Evolutionary conservation across 176 grass and related monocot species (phyloP).

Genomic region (Lolium multiflorum): DNA sequence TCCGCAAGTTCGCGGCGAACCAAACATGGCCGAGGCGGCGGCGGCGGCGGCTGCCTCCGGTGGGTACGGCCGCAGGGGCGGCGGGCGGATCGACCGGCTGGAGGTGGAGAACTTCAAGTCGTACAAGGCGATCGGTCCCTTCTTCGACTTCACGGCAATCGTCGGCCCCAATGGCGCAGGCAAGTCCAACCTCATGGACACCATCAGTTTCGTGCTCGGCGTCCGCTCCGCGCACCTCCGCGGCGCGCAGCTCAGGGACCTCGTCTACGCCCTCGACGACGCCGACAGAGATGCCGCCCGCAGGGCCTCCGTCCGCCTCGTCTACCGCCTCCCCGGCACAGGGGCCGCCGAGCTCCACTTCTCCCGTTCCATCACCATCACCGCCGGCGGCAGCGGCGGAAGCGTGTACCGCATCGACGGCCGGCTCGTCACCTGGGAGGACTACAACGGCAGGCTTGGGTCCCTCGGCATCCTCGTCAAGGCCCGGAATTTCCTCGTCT

Average conservation of each 20-base stretch:
- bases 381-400: constrained; percentile 47
- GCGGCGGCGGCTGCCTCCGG: constrained; percentile 9
- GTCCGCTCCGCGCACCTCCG: constrained; percentile 86
- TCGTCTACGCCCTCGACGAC: constrained; percentile 88
- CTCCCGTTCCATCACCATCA: constrained; percentile 60
- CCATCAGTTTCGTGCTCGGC: constrained; percentile 93
- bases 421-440: constrained; percentile 65
- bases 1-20: no score
- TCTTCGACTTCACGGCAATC: constrained; percentile 88
- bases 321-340: constrained; percentile 54
- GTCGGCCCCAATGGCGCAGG: constrained; percentile 88
- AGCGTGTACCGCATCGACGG: constrained; percentile 78
- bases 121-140: constrained; percentile 92
- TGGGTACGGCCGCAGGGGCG: not conserved
- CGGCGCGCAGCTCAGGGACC: constrained; percentile 86
- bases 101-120: constrained; percentile 97
- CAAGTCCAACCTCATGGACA: constrained; percentile 96
- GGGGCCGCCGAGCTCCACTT: constrained; percentile 65
- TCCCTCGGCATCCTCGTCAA: constrained; percentile 96
- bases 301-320: constrained; percentile 77
- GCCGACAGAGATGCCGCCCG: constrained; percentile 79
- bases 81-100: constrained; percentile 70
- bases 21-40: no score
- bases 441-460: constrained; percentile 82
- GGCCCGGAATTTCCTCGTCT: constrained; percentile 95